These are phyloP conservation scores for Monilinia aucupariae DNA, from an alignment of 2,329 filamentous ascomycete genomes.

Conservation along the genomic window DNA sequence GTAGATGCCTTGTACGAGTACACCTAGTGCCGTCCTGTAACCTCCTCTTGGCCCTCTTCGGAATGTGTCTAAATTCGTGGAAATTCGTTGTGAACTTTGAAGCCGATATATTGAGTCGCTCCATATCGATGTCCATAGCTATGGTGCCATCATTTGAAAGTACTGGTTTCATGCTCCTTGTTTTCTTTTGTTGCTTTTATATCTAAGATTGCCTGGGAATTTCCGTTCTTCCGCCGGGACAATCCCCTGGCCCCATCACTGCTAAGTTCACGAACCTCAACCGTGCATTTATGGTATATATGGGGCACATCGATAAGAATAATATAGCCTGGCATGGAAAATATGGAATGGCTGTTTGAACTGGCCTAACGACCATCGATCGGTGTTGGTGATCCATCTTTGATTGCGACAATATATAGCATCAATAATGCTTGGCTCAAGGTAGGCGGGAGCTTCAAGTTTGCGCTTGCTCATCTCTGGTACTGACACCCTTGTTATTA, in stretches of 20 bases:
- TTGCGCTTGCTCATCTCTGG: not conserved
- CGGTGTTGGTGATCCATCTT: constrained; percentile 37
- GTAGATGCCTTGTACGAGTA: too few relatives aligned
- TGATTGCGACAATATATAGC: constrained; percentile 36
- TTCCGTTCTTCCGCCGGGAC: not conserved
- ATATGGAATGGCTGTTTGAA: constrained; percentile 5
- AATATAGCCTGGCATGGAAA: constrained; percentile 6
- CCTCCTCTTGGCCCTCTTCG: not conserved
- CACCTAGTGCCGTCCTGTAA: not conserved
- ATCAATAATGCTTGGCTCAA: constrained; percentile 38
- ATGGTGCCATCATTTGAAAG: not conserved
- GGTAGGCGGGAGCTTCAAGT: not conserved
- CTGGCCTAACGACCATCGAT: constrained; percentile 29
- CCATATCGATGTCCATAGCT: not conserved
- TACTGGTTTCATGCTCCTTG: not conserved
- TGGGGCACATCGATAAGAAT: not conserved
- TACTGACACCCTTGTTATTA: not conserved
- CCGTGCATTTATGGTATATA: not conserved
- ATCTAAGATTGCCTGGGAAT: not conserved
- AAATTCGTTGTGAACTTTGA: too few relatives aligned
- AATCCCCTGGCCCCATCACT: not conserved
- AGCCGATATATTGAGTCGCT: not conserved
- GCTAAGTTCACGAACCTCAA: not conserved
- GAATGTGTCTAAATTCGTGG: not conserved
- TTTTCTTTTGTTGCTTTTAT: not conserved